Conservation (phyloP, 2,329 filamentous ascomycete genomes). For the Paecilomyces variotii region DNA sequence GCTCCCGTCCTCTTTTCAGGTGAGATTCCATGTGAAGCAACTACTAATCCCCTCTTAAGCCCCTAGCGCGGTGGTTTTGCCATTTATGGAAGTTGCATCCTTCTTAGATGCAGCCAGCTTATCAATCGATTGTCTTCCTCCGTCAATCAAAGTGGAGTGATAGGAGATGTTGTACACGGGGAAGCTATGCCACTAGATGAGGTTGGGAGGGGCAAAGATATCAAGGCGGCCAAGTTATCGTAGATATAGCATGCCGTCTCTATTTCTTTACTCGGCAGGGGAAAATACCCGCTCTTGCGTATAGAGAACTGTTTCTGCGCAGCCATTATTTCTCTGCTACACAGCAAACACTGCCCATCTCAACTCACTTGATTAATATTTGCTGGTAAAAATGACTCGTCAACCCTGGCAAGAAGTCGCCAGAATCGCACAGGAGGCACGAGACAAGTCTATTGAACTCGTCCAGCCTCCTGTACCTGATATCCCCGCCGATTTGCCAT, state of each 20-base stretch:
- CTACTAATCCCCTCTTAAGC: not conserved
- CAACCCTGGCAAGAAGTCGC: constrained; percentile 30
- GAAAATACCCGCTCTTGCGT: not conserved
- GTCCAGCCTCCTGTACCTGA: constrained; percentile 29
- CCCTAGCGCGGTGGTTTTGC: not conserved
- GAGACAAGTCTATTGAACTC: constrained; percentile 28
- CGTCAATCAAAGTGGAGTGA: not conserved
- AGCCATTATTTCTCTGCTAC: not conserved
- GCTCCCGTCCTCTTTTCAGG: not conserved
- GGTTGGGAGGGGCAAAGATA: not conserved
- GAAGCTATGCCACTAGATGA: not conserved
- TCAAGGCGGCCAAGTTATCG: not conserved
- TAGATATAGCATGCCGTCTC: not conserved
- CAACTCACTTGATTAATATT: not conserved
- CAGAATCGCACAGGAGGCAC: constrained; percentile 25
- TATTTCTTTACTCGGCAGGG: not conserved
- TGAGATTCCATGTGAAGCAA: not conserved
- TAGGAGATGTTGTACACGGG: not conserved
- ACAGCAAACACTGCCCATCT: not conserved
- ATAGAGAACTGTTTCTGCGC: not conserved
- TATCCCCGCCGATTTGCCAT: constrained; percentile 22
- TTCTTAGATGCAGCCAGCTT: not conserved
- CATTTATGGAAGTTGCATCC: not conserved
- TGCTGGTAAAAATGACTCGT: not conserved
- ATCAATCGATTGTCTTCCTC: not conserved